Conservation (phyloP, 768 basidiomycete species). For the Mycena rebaudengoi region DNA sequence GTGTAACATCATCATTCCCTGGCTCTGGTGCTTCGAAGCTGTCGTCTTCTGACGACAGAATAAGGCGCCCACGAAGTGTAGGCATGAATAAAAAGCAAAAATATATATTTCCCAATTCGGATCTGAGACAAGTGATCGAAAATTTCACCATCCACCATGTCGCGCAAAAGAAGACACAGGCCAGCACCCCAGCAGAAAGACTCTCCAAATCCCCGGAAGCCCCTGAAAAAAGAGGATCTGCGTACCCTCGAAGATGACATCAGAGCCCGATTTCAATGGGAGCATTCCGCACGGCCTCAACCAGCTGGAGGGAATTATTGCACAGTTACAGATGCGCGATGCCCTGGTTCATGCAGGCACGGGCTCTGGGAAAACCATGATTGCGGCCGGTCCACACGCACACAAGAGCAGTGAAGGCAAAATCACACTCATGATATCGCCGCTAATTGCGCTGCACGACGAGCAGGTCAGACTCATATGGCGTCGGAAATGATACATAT, state of each 20-base stretch:
- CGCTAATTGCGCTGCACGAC: constrained; percentile 47
- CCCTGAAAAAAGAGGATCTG: constrained; percentile 20
- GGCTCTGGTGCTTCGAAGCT: no score
- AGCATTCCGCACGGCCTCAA: constrained; percentile 29
- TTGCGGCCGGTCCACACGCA: constrained; percentile 48
- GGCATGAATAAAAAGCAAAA: neutral
- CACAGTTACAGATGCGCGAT: constrained; percentile 40
- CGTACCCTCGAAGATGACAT: constrained; percentile 18
- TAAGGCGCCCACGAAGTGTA: neutral
- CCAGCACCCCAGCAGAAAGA: neutral
- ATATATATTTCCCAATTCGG: neutral
- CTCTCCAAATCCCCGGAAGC: neutral
- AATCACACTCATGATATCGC: constrained; percentile 48
- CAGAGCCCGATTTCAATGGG: constrained; percentile 32
- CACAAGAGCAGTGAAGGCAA: constrained; percentile 32
- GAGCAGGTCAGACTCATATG: constrained; percentile 40
- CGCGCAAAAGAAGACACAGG: neutral
- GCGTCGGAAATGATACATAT: constrained; percentile 7
- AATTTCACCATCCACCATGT: neutral
- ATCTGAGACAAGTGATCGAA: neutral
- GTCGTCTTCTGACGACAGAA: neutral
- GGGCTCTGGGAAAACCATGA: constrained; percentile 45
- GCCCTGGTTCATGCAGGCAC: constrained; percentile 46
- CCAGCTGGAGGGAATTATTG: constrained; percentile 38
- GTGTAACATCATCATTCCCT: neutral